Base-by-base conservation (phyloP, 2,329 filamentous ascomycete genomes). In the Davidsoniella neocaledoniae region DNA sequence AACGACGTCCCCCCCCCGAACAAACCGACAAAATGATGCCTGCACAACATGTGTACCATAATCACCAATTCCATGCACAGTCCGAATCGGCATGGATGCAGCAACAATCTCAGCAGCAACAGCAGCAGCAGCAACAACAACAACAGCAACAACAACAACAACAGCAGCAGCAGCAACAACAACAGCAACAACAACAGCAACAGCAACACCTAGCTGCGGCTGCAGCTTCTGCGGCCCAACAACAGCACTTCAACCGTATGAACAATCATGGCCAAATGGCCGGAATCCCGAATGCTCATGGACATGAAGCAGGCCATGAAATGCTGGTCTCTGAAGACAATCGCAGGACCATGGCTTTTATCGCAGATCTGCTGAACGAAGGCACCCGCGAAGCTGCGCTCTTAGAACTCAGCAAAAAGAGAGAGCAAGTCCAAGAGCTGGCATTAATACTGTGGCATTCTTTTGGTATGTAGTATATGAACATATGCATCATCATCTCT, bases 401-500 rank as follows among this genome's bases (percentile, higher is more conserved):
- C 49, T 74, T 98, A 60, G 91, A 98, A 66, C 74, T 98, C 47
- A 96, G 90, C 69, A 98, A 98, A 73, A 98, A 98, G 75, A 74
- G 91, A 51, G 91, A 98, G 67, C 91, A 96, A 66, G 91, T 98
- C 14, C 90, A 91, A 0, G 91, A 98, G 68, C 72, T 98, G 53
- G 91, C 91, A 43, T 71, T 98, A 59, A 94, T 98, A 54, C 72
- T 98, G 54, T 98, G 91, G 91, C 91, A 98, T 66, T 96, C 90
- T 3, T 96, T 95, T 61, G 91, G 90, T 94, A 76, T 56, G 78
- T 66, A 48, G 8, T n/a, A 29, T 7, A 36, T n/a, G 37, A n/a
- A 6, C 2, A 43, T 29, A n/a, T 12, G 3, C 9, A 23, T 16
- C 21, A 12, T 37, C 5, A 38, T 38, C 9, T 26, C 12, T 17